Evolutionary conservation across 768 basidiomycete species (phyloP), one percentile per base, ranked within the genome.

Genomic region (Glaciozyma martinii): DNA sequence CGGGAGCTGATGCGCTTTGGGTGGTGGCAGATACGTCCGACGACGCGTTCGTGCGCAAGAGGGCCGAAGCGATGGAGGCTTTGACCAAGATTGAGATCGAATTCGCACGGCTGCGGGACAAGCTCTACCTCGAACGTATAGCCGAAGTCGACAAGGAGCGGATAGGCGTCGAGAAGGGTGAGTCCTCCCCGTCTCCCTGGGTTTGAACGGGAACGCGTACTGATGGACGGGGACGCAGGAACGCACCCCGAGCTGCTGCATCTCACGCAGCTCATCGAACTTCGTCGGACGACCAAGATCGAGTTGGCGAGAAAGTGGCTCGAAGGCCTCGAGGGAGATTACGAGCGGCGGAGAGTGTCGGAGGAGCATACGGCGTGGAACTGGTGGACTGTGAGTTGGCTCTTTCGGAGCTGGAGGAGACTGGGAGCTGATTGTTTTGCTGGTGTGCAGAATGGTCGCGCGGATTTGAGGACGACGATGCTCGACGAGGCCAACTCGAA

Each of bases 91-190:
- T 99, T 71, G 94, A 99, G 74, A 84, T 97, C 77, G 90, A 89
- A 73, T 95, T 92, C 76, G 92, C 93, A 0, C 77, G 87, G 40
- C 76, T 97, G 62, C 79, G 94, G 55, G 92, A 97, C 75, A 80
- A 84, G 57, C 80, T 97, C 21, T 97, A 93, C 75, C 81, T 97
- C 25, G 94, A 98, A 78, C 88, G 92, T 75, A 91, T 97, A 90
- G 88, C 91, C 47, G 84, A 83, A 6, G 78, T 94, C 12, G 86
- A 88, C 42, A 87, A 86, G 83, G 94, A 98, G 76, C 91, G 97
- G 73, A 78, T 82, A 19, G 79, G 92, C 71, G 81, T 98, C 29
- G 79, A 82, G 33, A 82, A 86, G 50, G 88, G 92, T 91, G 70
- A 71, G 85, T 59, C 29, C 13, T 27, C 16, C 23, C 32, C 30